Evolutionary conservation across 2,329 filamentous ascomycete species (phyloP).

Genomic region (Stemphylium lycopersici): DNA sequence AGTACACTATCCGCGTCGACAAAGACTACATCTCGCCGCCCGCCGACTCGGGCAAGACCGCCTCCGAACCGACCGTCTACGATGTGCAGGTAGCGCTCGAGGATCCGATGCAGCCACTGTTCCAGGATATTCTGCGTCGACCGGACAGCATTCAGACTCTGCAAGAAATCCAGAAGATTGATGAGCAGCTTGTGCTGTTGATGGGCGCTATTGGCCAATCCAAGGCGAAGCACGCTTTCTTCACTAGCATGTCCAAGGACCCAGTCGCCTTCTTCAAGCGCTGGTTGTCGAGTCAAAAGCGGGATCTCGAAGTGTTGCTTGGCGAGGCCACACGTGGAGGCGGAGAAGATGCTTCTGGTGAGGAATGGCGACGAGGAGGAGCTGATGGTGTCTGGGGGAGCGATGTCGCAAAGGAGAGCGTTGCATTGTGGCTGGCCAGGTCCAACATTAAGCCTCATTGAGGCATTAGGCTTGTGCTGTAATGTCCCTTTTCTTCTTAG

Average conservation of each 20-base stretch:
- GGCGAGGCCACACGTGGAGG: slow-evolving; percentile 73
- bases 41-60: slow-evolving; percentile 70
- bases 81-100: slow-evolving; percentile 85
- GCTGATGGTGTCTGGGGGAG: slow-evolving; percentile 68
- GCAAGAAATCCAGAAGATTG: slow-evolving; percentile 75
- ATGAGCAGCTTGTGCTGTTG: slow-evolving; percentile 84
- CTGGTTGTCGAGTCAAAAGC: slow-evolving; percentile 90
- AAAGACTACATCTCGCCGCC: slow-evolving; percentile 59
- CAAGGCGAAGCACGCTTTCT: slow-evolving; percentile 90
- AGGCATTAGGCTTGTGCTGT: neutral
- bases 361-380: slow-evolving; percentile 72
- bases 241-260: slow-evolving; percentile 77
- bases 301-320: slow-evolving; percentile 85
- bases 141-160: slow-evolving; percentile 65
- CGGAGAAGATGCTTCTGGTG: slow-evolving; percentile 61
- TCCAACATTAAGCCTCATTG: slow-evolving; percentile 42
- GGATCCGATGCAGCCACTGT: slow-evolving; percentile 77
- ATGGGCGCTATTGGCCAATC: slow-evolving; percentile 83
- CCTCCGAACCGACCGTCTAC: slow-evolving; percentile 80
- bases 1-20: slow-evolving; percentile 94
- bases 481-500: neutral
- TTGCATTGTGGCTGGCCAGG: slow-evolving; percentile 64
- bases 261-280: slow-evolving; percentile 82
- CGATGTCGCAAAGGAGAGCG: slow-evolving; percentile 65
- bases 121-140: slow-evolving; percentile 55